A percentile compares a stretch with the other conserved stretches of the same genome.
phyloP scores from a whole-genome alignment of 1,284 basidiomycete genomes.

The Sanghuangporus sanghuang region DNA sequence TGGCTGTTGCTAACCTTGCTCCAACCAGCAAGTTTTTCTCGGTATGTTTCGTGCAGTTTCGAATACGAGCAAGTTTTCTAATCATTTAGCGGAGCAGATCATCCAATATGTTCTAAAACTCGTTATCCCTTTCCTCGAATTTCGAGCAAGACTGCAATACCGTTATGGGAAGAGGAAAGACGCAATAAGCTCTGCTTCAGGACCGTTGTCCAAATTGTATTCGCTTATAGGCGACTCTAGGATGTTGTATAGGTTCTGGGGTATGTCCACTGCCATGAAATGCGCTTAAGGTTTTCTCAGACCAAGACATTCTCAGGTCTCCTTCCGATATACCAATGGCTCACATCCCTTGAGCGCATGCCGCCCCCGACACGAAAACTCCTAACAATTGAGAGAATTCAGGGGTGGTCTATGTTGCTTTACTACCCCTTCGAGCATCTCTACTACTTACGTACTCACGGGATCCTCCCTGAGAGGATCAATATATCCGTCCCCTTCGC shows the following conservation, averaged over 20 bases:
- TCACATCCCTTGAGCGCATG: conserved; percentile 63
- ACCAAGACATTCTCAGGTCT: conserved; percentile 42
- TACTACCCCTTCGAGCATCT: conserved; percentile 82
- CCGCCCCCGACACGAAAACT: conserved; percentile 63
- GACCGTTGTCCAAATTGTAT: conserved; percentile 49
- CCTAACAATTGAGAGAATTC: conserved; percentile 72
- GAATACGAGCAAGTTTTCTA: neutral
- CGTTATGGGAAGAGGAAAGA: conserved; percentile 48
- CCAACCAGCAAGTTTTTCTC: conserved; percentile 67
- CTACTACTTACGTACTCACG: conserved; percentile 62
- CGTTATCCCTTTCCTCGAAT: conserved; percentile 54
- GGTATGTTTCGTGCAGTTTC: conserved; percentile 36
- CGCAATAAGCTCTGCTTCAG: conserved; percentile 47
- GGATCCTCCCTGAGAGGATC: conserved; percentile 53
- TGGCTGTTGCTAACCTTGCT: neutral
- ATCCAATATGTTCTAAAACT: conserved; percentile 68
- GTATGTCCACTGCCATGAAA: conserved; percentile 34
- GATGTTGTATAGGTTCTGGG: conserved; percentile 72
- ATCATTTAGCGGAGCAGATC: conserved; percentile 37
- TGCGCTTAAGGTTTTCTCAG: neutral
- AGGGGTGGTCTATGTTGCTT: conserved; percentile 79
- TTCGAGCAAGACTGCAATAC: conserved; percentile 64
- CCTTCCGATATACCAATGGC: conserved; percentile 74
- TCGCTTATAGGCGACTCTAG: conserved; percentile 60
- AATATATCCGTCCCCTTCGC: conserved; percentile 35